phyloP scores from a whole-genome alignment of 257 asterid species.

The Nicotiana tomentosiformis region DNA sequence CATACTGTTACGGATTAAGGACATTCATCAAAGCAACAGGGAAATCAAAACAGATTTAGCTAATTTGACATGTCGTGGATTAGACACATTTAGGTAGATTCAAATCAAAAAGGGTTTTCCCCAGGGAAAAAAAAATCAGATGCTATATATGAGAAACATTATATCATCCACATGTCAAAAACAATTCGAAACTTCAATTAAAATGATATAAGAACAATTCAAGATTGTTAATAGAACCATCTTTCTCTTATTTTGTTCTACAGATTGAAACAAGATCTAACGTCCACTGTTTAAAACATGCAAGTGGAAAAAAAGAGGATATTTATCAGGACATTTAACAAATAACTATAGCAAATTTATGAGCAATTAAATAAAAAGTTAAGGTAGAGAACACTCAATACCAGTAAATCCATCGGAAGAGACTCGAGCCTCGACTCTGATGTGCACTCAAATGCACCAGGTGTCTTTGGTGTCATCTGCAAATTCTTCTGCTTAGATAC shows the following conservation, averaged over 20 bases:
- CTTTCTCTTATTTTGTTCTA: neutral
- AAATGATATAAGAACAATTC: neutral
- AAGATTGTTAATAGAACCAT: neutral
- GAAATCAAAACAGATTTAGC: neutral
- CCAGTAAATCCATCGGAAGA: constrained; percentile 91
- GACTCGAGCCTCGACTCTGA: constrained; percentile 82
- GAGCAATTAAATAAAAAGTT: neutral
- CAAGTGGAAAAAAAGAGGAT: neutral
- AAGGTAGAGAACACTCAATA: constrained; percentile 15
- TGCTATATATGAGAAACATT: neutral
- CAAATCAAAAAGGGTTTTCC: neutral
- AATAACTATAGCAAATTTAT: neutral
- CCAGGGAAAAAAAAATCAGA: neutral
- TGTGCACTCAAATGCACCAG: constrained; percentile 35
- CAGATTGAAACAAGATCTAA: neutral
- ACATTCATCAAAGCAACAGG: neutral
- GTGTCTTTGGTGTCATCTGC: constrained; percentile 69
- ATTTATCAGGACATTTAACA: neutral
- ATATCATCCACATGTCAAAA: neutral
- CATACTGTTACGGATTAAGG: neutral
- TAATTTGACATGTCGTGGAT: neutral
- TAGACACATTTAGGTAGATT: neutral
- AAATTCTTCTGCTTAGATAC: constrained; percentile 29
- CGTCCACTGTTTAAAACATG: neutral
- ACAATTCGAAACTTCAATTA: neutral